Percentiles rank a stretch among this genome's conserved stretches.
Conservation (phyloP, 2,329 filamentous ascomycete genomes). For the Penicillium palitans region DNA sequence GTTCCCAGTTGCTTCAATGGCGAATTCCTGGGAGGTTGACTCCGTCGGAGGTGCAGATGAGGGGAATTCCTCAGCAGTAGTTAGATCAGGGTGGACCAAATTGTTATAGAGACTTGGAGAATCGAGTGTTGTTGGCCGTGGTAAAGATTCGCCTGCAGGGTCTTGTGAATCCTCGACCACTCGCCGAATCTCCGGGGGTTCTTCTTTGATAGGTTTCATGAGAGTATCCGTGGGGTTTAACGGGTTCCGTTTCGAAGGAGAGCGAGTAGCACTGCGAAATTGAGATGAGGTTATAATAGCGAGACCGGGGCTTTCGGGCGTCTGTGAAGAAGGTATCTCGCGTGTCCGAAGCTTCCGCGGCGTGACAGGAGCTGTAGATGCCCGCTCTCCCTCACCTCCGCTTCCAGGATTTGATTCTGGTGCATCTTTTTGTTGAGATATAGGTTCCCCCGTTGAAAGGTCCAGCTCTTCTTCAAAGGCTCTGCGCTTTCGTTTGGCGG, state of each 20-base stretch:
- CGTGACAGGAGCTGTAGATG: constrained; percentile 27
- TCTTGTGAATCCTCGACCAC: constrained; percentile 9
- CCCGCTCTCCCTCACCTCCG: neutral
- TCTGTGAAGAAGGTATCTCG: constrained; percentile 46
- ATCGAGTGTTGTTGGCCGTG: constrained; percentile 2
- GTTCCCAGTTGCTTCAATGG: neutral
- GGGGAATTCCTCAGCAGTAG: neutral
- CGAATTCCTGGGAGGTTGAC: neutral
- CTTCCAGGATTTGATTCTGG: constrained; percentile 2
- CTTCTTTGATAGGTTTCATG: constrained; percentile 23
- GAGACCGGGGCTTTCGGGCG: constrained; percentile 44
- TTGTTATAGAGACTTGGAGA: neutral
- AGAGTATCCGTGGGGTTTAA: neutral
- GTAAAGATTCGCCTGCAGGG: constrained; percentile 1
- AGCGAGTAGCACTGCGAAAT: constrained; percentile 30
- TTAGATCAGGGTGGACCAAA: neutral
- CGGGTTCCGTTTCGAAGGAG: constrained; percentile 25
- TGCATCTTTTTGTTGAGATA: constrained; percentile 13
- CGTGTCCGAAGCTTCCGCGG: constrained; percentile 34
- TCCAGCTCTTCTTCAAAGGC: constrained; percentile 21
- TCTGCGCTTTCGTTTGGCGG: constrained; percentile 18
- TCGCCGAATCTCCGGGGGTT: constrained; percentile 9
- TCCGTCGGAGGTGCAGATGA: constrained; percentile 5
- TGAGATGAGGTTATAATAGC: constrained; percentile 40
- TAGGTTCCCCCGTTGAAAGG: constrained; percentile 25